Evolutionary conservation across 306 rosid genomes (phyloP), one percentile per base, ranked within the genome.

Genomic region (Luffa aegyptiaca): DNA sequence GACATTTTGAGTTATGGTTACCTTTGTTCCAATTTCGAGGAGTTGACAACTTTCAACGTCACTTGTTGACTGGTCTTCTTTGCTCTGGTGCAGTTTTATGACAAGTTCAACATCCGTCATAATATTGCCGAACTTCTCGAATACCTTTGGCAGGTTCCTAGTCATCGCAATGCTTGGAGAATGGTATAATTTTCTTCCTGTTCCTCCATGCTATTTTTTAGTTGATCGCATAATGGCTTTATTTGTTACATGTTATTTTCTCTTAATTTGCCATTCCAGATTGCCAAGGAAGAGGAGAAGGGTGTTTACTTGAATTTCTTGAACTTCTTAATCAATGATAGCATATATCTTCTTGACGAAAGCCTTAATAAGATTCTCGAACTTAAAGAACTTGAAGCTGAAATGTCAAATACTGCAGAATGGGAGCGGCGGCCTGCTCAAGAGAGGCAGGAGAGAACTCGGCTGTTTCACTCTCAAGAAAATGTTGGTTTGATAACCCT

Each of bases 401-500:
- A 96, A 90, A 96, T 96, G 99, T 89, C 98, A 44, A 96, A 93
- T 86, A 91, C 91, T 4, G 85, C 80, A 53, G 99, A 93, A 78
- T 96, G 99, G 99, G 99, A 96, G 86, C 87, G 45, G 26, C 87
- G 99, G 36, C 90, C 99, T 69, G 93, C 85, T 52, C 94, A 93
- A 86, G 99, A 96, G 89, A 91, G 99, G 89, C 98, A 91, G 90
- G 99, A 96, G 88, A 91, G 99, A 84, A 96, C 97, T 73, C 91
- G 92, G 82, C 87, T 88, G 69, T 96, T 96, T 88, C 99, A 93
- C 79, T 90, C 96, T 52, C 99, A 93, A 83, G 99, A 96, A 86
- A 96, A 96, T 91, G 99, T 93, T 20, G 49, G 97, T 90, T 79
- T 84, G 77, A 57, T 70, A 49, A 21, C 66, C 45, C 42, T 62